Conservation (phyloP, 148 eudicot genomes). For the Fallopia convolvulus region DNA sequence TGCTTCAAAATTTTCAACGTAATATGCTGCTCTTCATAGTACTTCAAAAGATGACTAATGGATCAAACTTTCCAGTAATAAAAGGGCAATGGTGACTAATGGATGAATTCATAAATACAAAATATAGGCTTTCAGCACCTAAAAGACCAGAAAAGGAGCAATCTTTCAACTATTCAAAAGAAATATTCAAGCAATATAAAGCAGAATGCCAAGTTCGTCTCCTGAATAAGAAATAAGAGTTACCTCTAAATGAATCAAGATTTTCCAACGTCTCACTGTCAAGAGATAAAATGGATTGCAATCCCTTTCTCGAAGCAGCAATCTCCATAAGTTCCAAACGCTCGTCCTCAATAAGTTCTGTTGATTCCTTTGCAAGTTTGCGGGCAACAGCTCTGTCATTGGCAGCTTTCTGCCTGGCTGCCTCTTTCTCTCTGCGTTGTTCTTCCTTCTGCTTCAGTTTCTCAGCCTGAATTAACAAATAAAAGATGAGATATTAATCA, state of each 20-base stretch:
- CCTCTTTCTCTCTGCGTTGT: constrained; percentile 70
- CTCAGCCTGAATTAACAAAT: constrained; percentile 45
- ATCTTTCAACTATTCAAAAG: neutral
- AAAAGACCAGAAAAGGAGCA: neutral
- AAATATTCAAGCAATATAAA: neutral
- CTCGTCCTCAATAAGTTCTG: constrained; percentile 81
- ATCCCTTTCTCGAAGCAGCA: constrained; percentile 62
- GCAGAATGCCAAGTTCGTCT: neutral
- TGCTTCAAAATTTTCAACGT: neutral
- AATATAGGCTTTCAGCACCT: neutral
- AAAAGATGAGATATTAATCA: constrained; percentile 5
- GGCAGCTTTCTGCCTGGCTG: constrained; percentile 82
- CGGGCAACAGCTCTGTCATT: constrained; percentile 83
- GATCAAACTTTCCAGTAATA: neutral
- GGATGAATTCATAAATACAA: no score
- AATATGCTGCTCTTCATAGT: neutral
- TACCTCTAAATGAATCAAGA: constrained; percentile 68
- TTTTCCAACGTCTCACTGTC: constrained; percentile 60
- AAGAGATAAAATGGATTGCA: constrained; percentile 63
- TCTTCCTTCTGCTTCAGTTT: constrained; percentile 78
- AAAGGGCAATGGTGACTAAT: neutral
- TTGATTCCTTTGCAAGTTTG: constrained; percentile 79
- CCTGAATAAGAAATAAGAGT: constrained; percentile 6
- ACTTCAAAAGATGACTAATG: neutral
- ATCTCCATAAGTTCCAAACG: constrained; percentile 84